These are phyloP conservation scores for Drechslerella stenobrocha DNA, from an alignment of 2,329 filamentous ascomycete species.

Conservation along the genomic window DNA sequence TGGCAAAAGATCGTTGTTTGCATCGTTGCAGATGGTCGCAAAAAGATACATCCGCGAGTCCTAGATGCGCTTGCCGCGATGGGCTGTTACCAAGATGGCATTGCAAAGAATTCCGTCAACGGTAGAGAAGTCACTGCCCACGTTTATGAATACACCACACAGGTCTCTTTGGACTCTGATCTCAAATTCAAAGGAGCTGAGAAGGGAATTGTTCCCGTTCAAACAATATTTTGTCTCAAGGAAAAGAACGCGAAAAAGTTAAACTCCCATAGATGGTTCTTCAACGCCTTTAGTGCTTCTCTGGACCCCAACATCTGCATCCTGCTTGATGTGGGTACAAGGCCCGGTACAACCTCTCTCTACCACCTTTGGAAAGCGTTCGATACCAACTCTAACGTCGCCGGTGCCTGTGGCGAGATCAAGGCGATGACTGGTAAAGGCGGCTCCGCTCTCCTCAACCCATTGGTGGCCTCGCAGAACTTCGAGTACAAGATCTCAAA, in stretches of 20 bases:
- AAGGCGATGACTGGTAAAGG: constrained; percentile 91
- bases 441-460: constrained; percentile 83
- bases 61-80: constrained; percentile 93
- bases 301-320: constrained; percentile 97
- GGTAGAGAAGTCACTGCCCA: constrained; percentile 92
- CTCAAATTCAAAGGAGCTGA: constrained; percentile 99
- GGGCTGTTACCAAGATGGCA: constrained; percentile 97
- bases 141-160: constrained; percentile 98
- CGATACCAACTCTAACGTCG: constrained; percentile 95
- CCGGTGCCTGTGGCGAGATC: constrained; percentile 95
- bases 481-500: constrained; percentile 99
- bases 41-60: constrained; percentile 89
- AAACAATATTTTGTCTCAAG: constrained; percentile 98
- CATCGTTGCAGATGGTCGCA: constrained; percentile 89
- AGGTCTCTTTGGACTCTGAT: constrained; percentile 91
- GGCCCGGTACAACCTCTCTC: constrained; percentile 83
- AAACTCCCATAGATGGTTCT: constrained; percentile 98
- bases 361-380: constrained; percentile 99
- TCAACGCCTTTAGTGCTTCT: constrained; percentile 92
- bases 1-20: constrained; percentile 99
- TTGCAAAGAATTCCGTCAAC: constrained; percentile 98
- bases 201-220: constrained; percentile 96
- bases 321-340: constrained; percentile 91
- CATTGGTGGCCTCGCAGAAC: constrained; percentile 93
- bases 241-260: constrained; percentile 97